These are phyloP conservation scores for Phialophora chinensis DNA, from an alignment of 2,329 filamentous ascomycete species.

Conservation along the genomic window DNA sequence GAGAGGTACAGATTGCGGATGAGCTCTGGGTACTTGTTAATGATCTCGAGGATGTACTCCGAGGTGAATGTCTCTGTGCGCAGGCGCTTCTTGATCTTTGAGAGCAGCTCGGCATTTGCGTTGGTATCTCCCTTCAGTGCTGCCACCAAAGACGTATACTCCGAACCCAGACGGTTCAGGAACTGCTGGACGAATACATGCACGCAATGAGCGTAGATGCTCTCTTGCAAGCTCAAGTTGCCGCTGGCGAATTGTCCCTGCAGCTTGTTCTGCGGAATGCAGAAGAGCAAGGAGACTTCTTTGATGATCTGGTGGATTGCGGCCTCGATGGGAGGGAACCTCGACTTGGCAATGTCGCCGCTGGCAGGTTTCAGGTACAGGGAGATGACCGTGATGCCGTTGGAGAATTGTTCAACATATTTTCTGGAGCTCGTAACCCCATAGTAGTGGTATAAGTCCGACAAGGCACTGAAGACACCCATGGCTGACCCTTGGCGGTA, in stretches of 20 bases:
- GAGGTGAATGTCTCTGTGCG: constrained; percentile 97
- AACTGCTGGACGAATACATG: constrained; percentile 99
- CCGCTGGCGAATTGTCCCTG: constrained; percentile 86
- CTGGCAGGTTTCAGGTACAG: constrained; percentile 83
- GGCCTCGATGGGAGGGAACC: constrained; percentile 81
- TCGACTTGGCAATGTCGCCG: constrained; percentile 59
- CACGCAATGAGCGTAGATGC: constrained; percentile 94
- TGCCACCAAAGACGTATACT: constrained; percentile 85
- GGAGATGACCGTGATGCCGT: constrained; percentile 96
- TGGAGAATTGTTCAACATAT: constrained; percentile 98
- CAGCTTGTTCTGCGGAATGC: constrained; percentile 96
- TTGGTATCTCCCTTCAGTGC: constrained; percentile 82
- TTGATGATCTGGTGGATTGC: constrained; percentile 99
- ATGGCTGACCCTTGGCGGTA: constrained; percentile 92
- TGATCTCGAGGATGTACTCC: constrained; percentile 97
- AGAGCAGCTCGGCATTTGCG: constrained; percentile 82
- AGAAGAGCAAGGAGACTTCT: constrained; percentile 96
- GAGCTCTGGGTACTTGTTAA: constrained; percentile 84
- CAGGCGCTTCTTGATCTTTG: constrained; percentile 92
- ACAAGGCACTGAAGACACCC: constrained; percentile 92
- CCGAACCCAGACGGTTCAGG: constrained; percentile 88
- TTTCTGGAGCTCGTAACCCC: constrained; percentile 94
- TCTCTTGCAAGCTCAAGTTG: constrained; percentile 89
- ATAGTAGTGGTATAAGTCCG: constrained; percentile 98
- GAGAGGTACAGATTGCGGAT: constrained; percentile 87